A percentile compares a stretch with the other conserved stretches of the same genome.
phyloP scores from a whole-genome alignment of 2,329 filamentous ascomycete genomes.

The Aspergillus niger region DNA sequence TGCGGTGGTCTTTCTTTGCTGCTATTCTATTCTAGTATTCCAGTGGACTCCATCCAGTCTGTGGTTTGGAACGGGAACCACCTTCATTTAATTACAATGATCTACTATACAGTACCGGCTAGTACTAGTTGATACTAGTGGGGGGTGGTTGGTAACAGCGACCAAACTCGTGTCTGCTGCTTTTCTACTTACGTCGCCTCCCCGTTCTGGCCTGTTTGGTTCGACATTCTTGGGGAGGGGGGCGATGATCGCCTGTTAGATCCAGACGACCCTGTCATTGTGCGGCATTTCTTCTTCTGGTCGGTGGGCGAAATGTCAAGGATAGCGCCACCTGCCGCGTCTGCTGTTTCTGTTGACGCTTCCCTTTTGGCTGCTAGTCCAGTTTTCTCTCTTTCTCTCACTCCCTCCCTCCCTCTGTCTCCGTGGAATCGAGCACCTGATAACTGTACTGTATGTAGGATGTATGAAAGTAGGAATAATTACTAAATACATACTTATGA shows the following conservation, averaged over 20 bases:
- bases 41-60: no score
- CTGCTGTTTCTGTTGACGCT: constrained; percentile 7
- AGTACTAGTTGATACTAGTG: constrained; percentile 24
- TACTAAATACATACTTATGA: no score
- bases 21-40: no score
- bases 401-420: not conserved
- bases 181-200: constrained; percentile 9
- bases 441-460: no score
- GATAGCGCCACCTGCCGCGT: constrained; percentile 13
- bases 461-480: no score
- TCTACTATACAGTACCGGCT: constrained; percentile 20
- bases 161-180: constrained; percentile 19
- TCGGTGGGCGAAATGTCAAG: constrained; percentile 14
- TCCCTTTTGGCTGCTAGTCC: not conserved
- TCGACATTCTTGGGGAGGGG: constrained; percentile 13
- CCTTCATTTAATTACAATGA: constrained; percentile 18
- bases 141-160: not conserved
- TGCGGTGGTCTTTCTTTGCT: no score
- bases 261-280: constrained; percentile 18
- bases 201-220: constrained; percentile 15
- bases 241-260: constrained; percentile 22
- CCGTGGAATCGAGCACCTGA: not conserved
- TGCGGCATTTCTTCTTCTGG: constrained; percentile 20
- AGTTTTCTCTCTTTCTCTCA: not conserved
- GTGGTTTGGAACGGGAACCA: no score